Evolutionary conservation across 495 filamentous ascomycete species (phyloP), one percentile per base, ranked within the genome.

Genomic region (Rusavskia elegans): DNA sequence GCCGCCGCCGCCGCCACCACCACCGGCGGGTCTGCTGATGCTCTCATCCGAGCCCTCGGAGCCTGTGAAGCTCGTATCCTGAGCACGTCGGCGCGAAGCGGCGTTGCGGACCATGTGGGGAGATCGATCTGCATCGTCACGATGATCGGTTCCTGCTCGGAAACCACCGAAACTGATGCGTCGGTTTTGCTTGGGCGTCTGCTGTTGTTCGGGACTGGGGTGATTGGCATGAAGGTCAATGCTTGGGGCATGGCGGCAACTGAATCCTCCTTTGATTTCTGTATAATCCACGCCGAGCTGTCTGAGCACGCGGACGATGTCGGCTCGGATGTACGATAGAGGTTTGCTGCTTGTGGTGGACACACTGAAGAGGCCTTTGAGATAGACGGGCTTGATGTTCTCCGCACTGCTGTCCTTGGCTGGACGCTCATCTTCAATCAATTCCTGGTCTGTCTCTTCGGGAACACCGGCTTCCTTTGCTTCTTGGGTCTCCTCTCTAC

Each of bases 311-410:
- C 89, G 79, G 62, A 95, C 92, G 61, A 99, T 90, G 62, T 99
- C 92, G 16, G 78, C 72, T 39, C 90, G 80, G 55, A 98, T 98
- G 55, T 84, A 75, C 3, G 78, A 63, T 20, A 97, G 73, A 2
- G 93, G 87, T 57, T 89, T 92, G 59, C 83, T 93, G 57, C 89
- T 95, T 2, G 92, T 99, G 0, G 92, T 99, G 5, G 86, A 89
- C 35, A 97, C 92, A 62, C 89, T 96, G 71, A 99, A 99, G 23
- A 99, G 79, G 21, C 92, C 92, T 65, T 99, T 99, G 25, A 99
- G 78, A 62, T 83, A 99, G 25, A 97, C 92, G 1, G 93, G 93
- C 61, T 95, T 97, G 40, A 83, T 79, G 38, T 81, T 70, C 55
- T 84, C 74, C 59, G 85, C 67, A 68, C 70, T 73, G 30, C 68